Conservation (phyloP, 805 yeast genomes). For the Wickerhamiella australiensis region DNA sequence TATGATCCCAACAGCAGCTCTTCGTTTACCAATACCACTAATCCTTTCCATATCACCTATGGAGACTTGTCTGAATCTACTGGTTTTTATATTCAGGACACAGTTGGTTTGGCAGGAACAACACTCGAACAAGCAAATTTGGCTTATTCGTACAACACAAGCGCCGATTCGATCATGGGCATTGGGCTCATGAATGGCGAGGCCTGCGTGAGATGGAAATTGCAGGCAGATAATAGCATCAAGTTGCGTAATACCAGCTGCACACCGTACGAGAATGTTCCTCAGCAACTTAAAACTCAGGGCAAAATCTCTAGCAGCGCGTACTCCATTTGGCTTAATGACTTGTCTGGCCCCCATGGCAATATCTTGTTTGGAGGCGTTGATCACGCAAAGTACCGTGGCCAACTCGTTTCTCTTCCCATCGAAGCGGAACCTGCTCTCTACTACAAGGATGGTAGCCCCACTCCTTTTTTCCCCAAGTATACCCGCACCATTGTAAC, state of each 20-base stretch:
- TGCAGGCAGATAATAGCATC: constrained; percentile 10
- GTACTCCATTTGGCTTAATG: constrained; percentile 37
- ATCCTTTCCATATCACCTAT: constrained; percentile 23
- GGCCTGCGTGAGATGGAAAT: constrained; percentile 14
- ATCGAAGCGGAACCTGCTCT: constrained; percentile 9
- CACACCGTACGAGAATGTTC: constrained; percentile 25
- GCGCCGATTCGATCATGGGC: constrained; percentile 37
- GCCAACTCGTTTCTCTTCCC: constrained; percentile 23
- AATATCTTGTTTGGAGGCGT: constrained; percentile 36
- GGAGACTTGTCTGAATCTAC: constrained; percentile 39
- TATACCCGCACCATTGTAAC: constrained; percentile 9
- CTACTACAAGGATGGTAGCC: constrained; percentile 7
- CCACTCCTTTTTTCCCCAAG: constrained; percentile 7
- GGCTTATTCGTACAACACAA: constrained; percentile 58
- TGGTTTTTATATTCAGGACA: constrained; percentile 40
- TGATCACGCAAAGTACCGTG: constrained; percentile 34
- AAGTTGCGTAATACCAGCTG: constrained; percentile 8
- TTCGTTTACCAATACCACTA: constrained; percentile 18
- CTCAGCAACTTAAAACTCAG: constrained; percentile 27
- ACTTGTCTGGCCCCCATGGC: constrained; percentile 27
- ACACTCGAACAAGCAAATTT: constrained; percentile 42
- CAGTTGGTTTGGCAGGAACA: constrained; percentile 40
- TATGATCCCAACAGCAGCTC: constrained; percentile 26
- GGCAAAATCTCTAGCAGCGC: constrained; percentile 34
- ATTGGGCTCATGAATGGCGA: constrained; percentile 27